These are phyloP conservation scores for Funneliformis geosporum DNA, from an alignment of 192 early-diverging fungal genomes.

Conservation along the genomic window DNA sequence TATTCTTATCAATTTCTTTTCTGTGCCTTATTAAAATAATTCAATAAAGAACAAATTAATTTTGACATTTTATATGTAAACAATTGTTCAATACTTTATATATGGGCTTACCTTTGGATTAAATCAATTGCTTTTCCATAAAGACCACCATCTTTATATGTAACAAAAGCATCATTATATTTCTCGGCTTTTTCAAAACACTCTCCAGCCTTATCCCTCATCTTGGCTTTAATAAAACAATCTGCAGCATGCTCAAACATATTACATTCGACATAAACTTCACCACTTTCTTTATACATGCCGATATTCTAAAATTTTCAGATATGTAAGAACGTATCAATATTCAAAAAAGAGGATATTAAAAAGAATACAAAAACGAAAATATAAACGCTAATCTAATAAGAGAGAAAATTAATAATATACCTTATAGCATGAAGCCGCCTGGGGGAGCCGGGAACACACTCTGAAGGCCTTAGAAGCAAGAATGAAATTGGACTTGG, in stretches of 20 bases:
- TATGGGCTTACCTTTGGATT: constrained; percentile 7
- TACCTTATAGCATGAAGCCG: constrained; percentile 27
- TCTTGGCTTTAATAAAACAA: not conserved
- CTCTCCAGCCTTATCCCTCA: not conserved
- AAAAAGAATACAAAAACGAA: too few relatives aligned
- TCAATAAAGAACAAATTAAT: not conserved
- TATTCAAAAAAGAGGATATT: too few relatives aligned
- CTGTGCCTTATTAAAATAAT: constrained; percentile 15
- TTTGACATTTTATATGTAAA: too few relatives aligned
- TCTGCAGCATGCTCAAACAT: constrained; percentile 7
- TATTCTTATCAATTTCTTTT: constrained; percentile 3
- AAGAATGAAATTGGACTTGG: not conserved
- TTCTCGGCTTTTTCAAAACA: not conserved
- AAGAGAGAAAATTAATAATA: not conserved
- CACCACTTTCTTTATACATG: constrained; percentile 16
- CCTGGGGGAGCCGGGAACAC: not conserved
- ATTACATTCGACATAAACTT: not conserved
- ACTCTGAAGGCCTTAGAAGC: not conserved
- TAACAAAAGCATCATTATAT: not conserved
- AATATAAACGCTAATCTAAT: not conserved
- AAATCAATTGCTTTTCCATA: constrained; percentile 3
- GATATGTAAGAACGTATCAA: not conserved
- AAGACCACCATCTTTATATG: constrained; percentile 9
- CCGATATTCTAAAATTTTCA: not conserved
- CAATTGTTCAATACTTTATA: too few relatives aligned